phyloP scores from a whole-genome alignment of 495 filamentous ascomycete genomes.

The Cercophora samala region DNA sequence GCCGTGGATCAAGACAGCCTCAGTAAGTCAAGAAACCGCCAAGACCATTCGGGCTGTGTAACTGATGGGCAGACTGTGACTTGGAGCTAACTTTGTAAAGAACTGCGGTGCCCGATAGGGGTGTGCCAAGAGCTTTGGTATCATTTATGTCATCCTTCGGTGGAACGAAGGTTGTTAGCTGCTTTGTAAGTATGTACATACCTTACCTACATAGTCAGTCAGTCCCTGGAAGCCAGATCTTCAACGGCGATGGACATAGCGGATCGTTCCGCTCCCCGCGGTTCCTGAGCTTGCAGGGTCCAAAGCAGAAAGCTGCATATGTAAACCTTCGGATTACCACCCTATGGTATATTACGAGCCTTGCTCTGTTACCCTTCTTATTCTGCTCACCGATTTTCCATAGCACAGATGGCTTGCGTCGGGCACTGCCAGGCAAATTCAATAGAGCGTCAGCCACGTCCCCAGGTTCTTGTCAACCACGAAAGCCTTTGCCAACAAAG shows the following conservation, averaged over 20 bases:
- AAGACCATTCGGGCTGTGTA: background rate
- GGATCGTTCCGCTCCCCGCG: background rate
- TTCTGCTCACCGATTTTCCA: background rate
- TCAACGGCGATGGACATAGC: background rate
- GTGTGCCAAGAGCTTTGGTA: background rate
- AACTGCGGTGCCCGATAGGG: background rate
- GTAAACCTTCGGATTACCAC: background rate
- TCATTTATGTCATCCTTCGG: background rate
- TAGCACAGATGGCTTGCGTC: background rate
- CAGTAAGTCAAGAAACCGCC: background rate
- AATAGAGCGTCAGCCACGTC: background rate
- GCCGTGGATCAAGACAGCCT: background rate
- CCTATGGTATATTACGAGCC: background rate
- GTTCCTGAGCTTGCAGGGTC: background rate
- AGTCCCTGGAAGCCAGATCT: background rate
- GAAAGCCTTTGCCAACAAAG: background rate
- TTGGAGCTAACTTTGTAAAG: background rate
- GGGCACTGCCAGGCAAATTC: background rate
- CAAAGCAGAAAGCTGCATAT: background rate
- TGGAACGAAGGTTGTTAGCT: too few species aligned
- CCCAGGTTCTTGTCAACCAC: background rate
- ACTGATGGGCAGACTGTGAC: background rate
- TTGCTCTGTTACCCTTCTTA: background rate
- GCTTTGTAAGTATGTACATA: too few species aligned
- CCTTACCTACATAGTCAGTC: too few species aligned